Evolutionary conservation across 495 filamentous ascomycete genomes (phyloP).

Genomic region (Lasiosphaeriaceae sp.): DNA sequence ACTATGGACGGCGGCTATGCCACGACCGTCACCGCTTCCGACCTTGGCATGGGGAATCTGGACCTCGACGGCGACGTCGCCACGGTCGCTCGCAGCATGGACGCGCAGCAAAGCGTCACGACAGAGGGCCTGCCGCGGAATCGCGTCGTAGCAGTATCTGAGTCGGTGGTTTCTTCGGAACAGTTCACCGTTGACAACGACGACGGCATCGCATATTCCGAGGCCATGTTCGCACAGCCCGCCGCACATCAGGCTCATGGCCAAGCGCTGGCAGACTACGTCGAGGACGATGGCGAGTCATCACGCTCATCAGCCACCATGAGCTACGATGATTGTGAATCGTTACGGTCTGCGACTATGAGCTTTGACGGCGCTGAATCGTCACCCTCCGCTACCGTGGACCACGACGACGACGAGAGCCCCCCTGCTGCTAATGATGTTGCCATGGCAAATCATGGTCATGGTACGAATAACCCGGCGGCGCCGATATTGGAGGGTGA

Average conservation of each 20-base stretch:
- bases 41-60: conserved; percentile 19
- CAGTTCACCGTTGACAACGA: conserved; percentile 12
- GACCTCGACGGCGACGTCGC: conserved; percentile 14
- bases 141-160: conserved; percentile 11
- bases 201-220: conserved; percentile 14
- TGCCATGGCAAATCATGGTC: conserved; percentile 1
- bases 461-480: too few relatives aligned
- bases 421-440: conserved; percentile 5
- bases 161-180: conserved; percentile 10
- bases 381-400: not conserved
- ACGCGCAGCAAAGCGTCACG: conserved; percentile 24
- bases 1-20: not conserved
- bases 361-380: not conserved
- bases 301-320: not conserved
- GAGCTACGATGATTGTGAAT: not conserved
- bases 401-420: conserved; percentile 9
- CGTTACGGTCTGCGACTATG: not conserved
- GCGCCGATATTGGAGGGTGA: too few relatives aligned
- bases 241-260: conserved; percentile 23
- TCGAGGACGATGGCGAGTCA: conserved; percentile 5
- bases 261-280: conserved; percentile 17
- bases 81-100: conserved; percentile 19
- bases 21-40: conserved; percentile 17
- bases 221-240: conserved; percentile 20
- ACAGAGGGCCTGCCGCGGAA: conserved; percentile 4